Base-by-base conservation (phyloP, 208 protist genomes). In the Acanthamoeba sp. region DNA sequence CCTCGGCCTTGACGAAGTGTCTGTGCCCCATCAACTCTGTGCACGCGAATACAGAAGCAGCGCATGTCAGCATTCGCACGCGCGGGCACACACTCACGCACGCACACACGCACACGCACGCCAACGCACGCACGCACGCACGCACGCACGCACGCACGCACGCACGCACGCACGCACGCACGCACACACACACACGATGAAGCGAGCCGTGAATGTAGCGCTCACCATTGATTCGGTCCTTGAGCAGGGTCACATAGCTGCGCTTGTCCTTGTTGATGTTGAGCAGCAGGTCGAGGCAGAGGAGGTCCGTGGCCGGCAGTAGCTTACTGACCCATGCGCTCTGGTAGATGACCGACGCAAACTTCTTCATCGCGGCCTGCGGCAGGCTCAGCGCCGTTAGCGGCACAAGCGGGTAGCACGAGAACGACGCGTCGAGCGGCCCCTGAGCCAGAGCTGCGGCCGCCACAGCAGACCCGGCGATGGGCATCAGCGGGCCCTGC, bases 291-390 rank as follows among this genome's bases (percentile, higher is more conserved):
- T 78, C 66, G 34, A 78, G 16, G 22, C 34, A 78, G 18, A 78
- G 24, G 66, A 78, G 66, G 0, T 78, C 66, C 9, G 66, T 38
- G 66, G 66, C 29, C 9, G 66, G 66, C 18, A 78, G 66, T 29
- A 78, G 36, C 66, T 78, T 78, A 5, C 18, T 40, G n/a, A 78
- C 29, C 66, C 66, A 78, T 29, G 66, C 14, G 66, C 66, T 78
- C 66, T 78, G 66, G 29, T 78, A 78, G 66, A 38, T 78, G 20
- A 29, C 66, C n/a, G 66, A 32, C 14, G 14, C 6, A 29, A 78
- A 78, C 66, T 78, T 78, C 29, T 38, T 78, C 66, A 78, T 78
- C 32, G 66, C n/a, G 9, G n/a, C 36, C 66, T 32, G 22, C 1
- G 66, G 32, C 66, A 20, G 22, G 34, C 36, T 6, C 14, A 78